Conservation (phyloP, 352 stramenopile genomes). For the Phytophthora hybrid region DNA sequence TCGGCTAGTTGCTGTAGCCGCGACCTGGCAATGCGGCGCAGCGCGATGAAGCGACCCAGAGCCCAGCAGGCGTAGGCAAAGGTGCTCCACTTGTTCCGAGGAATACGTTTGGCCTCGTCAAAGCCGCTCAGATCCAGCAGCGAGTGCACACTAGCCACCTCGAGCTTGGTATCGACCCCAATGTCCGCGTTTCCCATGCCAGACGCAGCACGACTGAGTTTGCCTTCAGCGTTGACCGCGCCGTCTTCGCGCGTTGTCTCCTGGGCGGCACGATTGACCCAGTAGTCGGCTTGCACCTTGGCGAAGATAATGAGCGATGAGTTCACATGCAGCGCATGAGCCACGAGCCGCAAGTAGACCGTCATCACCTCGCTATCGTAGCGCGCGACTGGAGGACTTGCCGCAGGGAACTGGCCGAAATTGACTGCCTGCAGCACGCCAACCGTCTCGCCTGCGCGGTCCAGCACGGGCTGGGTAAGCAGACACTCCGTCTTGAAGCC, state of each 20-base stretch:
- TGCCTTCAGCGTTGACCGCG: neutral
- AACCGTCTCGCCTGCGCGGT: constrained; percentile 72
- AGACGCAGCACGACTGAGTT: neutral
- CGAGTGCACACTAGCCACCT: constrained; percentile 76
- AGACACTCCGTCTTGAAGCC: constrained; percentile 87
- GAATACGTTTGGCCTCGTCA: constrained; percentile 68
- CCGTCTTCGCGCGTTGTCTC: constrained; percentile 25
- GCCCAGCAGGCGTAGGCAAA: constrained; percentile 76
- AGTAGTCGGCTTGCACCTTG: constrained; percentile 83
- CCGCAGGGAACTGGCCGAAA: constrained; percentile 55
- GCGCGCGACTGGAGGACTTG: constrained; percentile 57
- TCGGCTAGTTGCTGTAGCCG: constrained; percentile 19
- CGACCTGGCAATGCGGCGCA: constrained; percentile 34
- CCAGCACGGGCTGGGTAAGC: constrained; percentile 75
- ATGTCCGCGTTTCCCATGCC: constrained; percentile 38
- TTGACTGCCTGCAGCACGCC: constrained; percentile 77
- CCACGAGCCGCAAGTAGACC: constrained; percentile 70
- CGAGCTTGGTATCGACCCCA: constrained; percentile 50
- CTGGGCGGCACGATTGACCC: constrained; percentile 63
- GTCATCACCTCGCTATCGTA: constrained; percentile 73
- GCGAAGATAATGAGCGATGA: constrained; percentile 85
- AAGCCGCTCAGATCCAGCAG: constrained; percentile 72
- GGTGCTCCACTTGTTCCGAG: constrained; percentile 79
- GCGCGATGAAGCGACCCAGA: constrained; percentile 61
- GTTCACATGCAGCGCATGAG: constrained; percentile 69